phyloP scores from a whole-genome alignment of 306 rosid species.

The Ziziphus jujuba region DNA sequence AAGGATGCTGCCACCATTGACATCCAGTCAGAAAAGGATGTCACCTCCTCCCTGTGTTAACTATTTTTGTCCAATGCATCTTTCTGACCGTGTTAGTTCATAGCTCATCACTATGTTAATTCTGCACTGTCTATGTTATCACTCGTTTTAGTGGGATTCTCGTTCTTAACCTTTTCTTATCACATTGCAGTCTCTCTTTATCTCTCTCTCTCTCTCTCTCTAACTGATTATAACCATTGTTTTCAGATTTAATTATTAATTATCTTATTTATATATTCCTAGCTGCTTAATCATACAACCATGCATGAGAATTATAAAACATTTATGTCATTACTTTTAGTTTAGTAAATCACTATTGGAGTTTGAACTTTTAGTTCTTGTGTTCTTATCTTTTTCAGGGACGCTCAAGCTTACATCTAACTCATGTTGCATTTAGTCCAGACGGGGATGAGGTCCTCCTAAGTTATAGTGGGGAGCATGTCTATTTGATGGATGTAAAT shows the following conservation, averaged over 20 bases:
- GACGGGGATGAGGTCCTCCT: conserved; percentile 95
- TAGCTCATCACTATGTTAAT: conserved; percentile 12
- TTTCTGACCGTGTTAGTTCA: conserved; percentile 83
- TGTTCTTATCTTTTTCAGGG: conserved; percentile 46
- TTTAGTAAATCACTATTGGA: conserved; percentile 1
- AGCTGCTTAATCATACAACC: background rate
- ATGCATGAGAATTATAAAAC: background rate
- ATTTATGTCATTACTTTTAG: background rate
- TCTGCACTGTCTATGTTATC: background rate
- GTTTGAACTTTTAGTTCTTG: background rate
- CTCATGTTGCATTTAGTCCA: conserved; percentile 95
- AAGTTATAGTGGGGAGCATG: conserved; percentile 98
- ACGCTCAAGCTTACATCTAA: conserved; percentile 74
- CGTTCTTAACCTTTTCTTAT: background rate
- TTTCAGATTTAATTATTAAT: too few species aligned
- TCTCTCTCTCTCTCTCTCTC: background rate
- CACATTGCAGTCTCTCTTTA: background rate
- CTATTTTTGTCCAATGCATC: conserved; percentile 98
- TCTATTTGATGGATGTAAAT: conserved; percentile 82
- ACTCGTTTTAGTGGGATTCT: background rate
- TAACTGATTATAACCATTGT: background rate
- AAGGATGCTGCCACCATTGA: conserved; percentile 87
- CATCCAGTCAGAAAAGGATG: conserved; percentile 71
- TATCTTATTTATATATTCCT: background rate
- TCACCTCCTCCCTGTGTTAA: conserved; percentile 90